Percentiles rank a stretch among this genome's conserved stretches.
Conservation (phyloP, 2,329 filamentous ascomycete species). For the Chrysoporthe deuterocubensis region DNA sequence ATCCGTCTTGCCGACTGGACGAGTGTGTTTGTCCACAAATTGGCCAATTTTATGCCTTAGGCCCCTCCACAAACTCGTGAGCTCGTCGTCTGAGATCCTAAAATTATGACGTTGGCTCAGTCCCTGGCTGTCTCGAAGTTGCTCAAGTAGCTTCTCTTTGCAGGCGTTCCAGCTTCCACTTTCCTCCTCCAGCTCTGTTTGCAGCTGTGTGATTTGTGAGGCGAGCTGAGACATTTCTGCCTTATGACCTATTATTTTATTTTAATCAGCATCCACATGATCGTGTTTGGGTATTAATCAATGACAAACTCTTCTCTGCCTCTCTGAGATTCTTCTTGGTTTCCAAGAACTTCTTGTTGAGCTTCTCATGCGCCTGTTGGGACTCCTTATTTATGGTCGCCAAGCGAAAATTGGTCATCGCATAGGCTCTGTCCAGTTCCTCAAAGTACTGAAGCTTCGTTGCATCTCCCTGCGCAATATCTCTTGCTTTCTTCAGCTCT, state of each 20-base stretch:
- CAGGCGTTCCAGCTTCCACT: neutral
- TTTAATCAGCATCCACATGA: neutral
- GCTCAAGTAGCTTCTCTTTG: neutral
- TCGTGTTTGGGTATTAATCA: neutral
- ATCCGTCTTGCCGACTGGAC: neutral
- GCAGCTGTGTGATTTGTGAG: neutral
- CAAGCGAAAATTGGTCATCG: neutral
- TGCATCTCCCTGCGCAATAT: neutral
- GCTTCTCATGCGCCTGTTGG: neutral
- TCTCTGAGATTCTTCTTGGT: neutral
- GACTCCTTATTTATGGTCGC: neutral
- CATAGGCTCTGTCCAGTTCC: neutral
- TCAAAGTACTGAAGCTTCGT: neutral
- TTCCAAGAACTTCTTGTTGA: neutral
- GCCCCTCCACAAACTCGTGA: slow-evolving; percentile 17
- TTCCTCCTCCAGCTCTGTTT: neutral
- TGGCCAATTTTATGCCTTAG: slow-evolving; percentile 28
- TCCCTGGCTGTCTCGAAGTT: slow-evolving; percentile 9
- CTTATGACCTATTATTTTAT: neutral
- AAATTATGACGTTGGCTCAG: slow-evolving; percentile 5
- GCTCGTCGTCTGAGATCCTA: slow-evolving; percentile 27
- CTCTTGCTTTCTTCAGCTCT: neutral
- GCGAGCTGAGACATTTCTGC: neutral
- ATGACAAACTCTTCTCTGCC: neutral
- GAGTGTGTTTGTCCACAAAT: slow-evolving; percentile 21